Evolutionary conservation across 2,329 filamentous ascomycete species (phyloP), one percentile per base, ranked within the genome.

Genomic region (Pseudogymnoascus pannorum): DNA sequence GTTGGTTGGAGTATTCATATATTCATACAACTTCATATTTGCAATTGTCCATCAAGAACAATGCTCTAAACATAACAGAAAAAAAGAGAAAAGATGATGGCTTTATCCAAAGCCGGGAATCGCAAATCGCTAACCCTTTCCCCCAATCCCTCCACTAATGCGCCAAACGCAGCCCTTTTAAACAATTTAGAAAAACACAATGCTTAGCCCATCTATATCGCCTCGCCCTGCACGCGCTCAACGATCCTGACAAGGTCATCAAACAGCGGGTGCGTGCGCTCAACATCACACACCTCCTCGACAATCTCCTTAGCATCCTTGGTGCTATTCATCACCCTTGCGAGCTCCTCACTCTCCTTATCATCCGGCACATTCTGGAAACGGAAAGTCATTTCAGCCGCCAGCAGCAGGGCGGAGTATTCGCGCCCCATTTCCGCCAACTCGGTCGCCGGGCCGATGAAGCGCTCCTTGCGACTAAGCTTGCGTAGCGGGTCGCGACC

Each of bases 361-460:
- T 99, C 94, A 11, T 87, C 92, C 68, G 92, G 85, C 61, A 97
- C 89, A 69, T 96, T 91, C 79, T 97, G 92, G 87, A 97, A 99
- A 65, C 89, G 90, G 74, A 99, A 87, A 5, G 91, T 87, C 86
- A 93, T 91, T 80, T 97, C 93, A 51, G 94, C 85, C 18, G 91
- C 89, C 62, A 87, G 88, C 60, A 97, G 79, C 29, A 99, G 82
- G 60, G 84, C 86, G 62, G 86, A 81, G 73, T 87, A 88, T 68
- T 84, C 82, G 76, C 91, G 81, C 63, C 85, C 91, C 63, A 83
- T 81, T 80, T 96, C 91, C 51, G 92, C 92, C 16, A 99, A 84
- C 77, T 96, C 89, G 8, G 90, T 85, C 51, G 94, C 93, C 4
- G 94, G 94, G 51, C 89, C 92, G 69, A 99, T 87, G 79, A 99